Percentiles rank a stretch among this genome's conserved stretches.
phyloP scores from a whole-genome alignment of 1,284 basidiomycete genomes.

The Pseudozyma thailandica region DNA sequence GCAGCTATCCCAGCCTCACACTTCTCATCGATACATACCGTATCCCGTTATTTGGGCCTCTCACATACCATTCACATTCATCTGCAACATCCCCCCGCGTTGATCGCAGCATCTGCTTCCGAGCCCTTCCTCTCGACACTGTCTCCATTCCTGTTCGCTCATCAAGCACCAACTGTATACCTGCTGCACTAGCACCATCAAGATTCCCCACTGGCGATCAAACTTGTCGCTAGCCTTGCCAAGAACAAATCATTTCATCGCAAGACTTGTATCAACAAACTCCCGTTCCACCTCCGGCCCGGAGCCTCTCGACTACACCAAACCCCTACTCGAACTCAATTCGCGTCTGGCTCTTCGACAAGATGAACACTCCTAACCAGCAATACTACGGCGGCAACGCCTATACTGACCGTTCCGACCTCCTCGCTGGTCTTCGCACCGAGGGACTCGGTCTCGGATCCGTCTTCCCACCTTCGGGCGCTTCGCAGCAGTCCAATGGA shows the following conservation, averaged over 20 bases:
- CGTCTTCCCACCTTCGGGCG: constrained; percentile 14
- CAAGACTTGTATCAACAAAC: constrained; percentile 26
- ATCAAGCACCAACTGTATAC: constrained; percentile 26
- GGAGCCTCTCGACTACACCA: constrained; percentile 11
- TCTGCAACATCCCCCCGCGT: constrained; percentile 7
- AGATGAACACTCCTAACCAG: constrained; percentile 38
- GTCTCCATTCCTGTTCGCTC: constrained; percentile 11
- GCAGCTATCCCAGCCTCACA: neutral
- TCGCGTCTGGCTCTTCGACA: neutral
- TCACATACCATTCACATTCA: neutral
- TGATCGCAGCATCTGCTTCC: constrained; percentile 11
- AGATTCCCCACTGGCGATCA: constrained; percentile 12
- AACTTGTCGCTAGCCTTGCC: neutral
- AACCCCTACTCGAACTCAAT: neutral
- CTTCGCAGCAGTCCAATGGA: constrained; percentile 29
- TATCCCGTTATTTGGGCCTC: too few relatives aligned
- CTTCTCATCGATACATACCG: neutral
- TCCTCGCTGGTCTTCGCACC: constrained; percentile 51
- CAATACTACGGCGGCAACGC: constrained; percentile 29
- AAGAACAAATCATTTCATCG: constrained; percentile 8
- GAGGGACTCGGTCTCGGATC: constrained; percentile 55
- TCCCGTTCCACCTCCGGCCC: constrained; percentile 10
- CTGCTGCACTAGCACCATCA: constrained; percentile 30
- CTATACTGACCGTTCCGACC: constrained; percentile 47
- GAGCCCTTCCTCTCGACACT: constrained; percentile 1